phyloP scores from a whole-genome alignment of 768 basidiomycete species.

The Termitomyces sp. region DNA sequence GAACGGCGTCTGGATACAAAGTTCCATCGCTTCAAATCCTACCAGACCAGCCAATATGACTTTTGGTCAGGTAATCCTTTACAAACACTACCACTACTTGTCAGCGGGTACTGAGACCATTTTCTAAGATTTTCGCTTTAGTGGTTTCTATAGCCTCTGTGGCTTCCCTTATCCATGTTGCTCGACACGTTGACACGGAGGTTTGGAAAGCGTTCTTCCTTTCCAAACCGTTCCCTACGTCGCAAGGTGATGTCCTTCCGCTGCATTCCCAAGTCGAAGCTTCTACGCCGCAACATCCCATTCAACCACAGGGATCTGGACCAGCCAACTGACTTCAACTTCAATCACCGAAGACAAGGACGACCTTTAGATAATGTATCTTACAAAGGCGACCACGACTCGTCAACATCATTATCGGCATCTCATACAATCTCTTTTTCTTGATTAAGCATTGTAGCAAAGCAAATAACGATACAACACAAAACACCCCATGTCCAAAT shows the following conservation, averaged over 20 bases:
- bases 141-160: neutral
- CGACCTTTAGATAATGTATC: neutral
- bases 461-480: neutral
- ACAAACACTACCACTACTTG: neutral
- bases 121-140: too few relatives aligned
- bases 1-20: slow-evolving; percentile 9
- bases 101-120: too few relatives aligned
- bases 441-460: neutral
- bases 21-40: slow-evolving; percentile 2
- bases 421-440: neutral
- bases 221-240: neutral
- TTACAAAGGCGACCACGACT: too few relatives aligned
- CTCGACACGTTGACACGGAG: neutral
- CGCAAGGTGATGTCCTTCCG: neutral
- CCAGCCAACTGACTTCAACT: neutral
- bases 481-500: too few relatives aligned
- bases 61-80: slow-evolving; percentile 8
- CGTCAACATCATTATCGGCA: neutral
- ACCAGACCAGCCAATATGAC: slow-evolving; percentile 1
- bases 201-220: neutral
- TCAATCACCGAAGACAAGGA: too few relatives aligned
- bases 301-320: neutral
- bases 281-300: neutral
- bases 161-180: too few relatives aligned
- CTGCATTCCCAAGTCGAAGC: neutral